Base-by-base conservation (phyloP, 164 flowering plant genomes). In the Kalanchoe fedtschenkoi region DNA sequence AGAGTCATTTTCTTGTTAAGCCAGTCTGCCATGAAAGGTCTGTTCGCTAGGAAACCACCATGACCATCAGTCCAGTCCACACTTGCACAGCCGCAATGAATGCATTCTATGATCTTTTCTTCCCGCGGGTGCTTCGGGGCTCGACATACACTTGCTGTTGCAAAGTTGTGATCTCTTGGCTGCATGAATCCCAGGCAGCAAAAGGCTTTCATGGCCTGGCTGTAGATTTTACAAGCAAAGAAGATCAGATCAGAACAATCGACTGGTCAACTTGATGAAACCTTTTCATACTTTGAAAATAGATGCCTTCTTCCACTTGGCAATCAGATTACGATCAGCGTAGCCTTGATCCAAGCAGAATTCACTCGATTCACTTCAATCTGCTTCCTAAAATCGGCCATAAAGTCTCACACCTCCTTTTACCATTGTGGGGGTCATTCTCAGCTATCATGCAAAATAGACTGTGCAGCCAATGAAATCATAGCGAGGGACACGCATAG, bases 141-240 rank as follows among this genome's bases (percentile, higher is more conserved):
- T 65, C 96, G 77, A 70, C 97, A 91, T 1, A 87, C 92, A 56
- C 97, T 89, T 0, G 96, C 85, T 0, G 95, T 91, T n/a, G 72
- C 76, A 41, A 84, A 91, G 77, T 89, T 91, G 75, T 89, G 96
- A 71, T 91, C 98, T 37, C 91, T 79, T 5, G 98, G 92, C 63
- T 89, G 96, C n/a, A 91, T 87, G 81, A 96, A 91, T 38, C 79
- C 70, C 35, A 91, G 72, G 78, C 97, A 91, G 77, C 97, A 91
- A 8, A n/a, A 91, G 87, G 15, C 97, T 82, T 61, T 91, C 96
- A 68, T 89, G 89, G 5, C 97, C 97, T 6, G 97, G 81, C 97
- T 91, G 86, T 76, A 74, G 35, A n/a, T 34, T 38, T 4, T 24
- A 19, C 9, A 10, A 2, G 28, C 62, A 59, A 15, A 4, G 11